Base-by-base conservation (phyloP, 768 basidiomycete genomes). In the Trichaptum fuscoviolaceum region DNA sequence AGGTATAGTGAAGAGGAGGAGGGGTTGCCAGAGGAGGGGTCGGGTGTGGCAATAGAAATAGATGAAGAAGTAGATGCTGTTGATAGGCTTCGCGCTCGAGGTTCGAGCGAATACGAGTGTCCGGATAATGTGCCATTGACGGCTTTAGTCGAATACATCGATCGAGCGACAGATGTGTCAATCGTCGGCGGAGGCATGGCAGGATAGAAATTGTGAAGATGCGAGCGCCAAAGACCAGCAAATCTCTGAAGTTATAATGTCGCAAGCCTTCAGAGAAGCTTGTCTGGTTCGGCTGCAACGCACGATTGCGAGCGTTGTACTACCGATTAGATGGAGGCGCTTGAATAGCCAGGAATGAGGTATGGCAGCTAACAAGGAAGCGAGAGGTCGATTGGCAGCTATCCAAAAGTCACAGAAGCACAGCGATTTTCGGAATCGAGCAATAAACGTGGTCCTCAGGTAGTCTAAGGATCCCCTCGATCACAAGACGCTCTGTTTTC, bases 11-110 rank as follows among this genome's bases (percentile, higher is more conserved):
- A 85, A 2, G 84, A 79, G 2, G 83, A 79, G 1, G 80, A 81
- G 12, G 76, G 80, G 68, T 86, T 85, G n/a, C 85, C 82, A 58
- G 85, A 85, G 15, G 81, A 78, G 35, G 85, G 80, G 57, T 77
- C 76, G 4, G 86, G 87, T 23, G 87, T 86, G 60, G 84, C 76
- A 64, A 85, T 78, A 20, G 87, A 86, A 42, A 85, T 72, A 8
- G 85, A 84, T 4, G 87, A 88, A 30, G 81, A 77, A 8, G 84
- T 79, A 18, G 88, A 88, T 25, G 85, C 84, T 42, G 80, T 83
- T 25, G 87, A 88, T 25, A 77, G 72, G 69, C 82, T 86, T 67
- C 86, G 82, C 58, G 75, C 68, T 60, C 85, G 81, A 34, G 25
- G 36, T 35, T 25, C 25, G 2, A 25, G 59, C 15, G 59, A 9